These are phyloP conservation scores for Combretum micranthum DNA, from an alignment of 345 rosid species.

Conservation along the genomic window DNA sequence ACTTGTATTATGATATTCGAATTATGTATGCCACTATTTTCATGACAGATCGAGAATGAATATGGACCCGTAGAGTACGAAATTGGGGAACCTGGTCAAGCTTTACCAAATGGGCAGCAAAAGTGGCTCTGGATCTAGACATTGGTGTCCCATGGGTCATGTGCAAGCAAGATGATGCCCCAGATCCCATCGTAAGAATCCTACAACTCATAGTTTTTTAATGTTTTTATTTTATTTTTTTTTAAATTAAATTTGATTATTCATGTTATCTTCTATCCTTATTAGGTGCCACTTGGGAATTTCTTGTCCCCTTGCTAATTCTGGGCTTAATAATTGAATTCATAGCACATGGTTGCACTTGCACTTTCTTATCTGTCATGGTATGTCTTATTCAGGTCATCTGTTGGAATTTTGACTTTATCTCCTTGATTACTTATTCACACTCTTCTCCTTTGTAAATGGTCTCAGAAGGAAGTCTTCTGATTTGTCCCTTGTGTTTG, in stretches of 20 bases:
- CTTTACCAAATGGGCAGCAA: conserved; percentile 83
- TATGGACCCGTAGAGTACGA: conserved; percentile 95
- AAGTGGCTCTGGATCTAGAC: conserved; percentile 87
- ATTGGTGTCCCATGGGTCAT: conserved; percentile 99
- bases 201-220: conserved; percentile 4
- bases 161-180: conserved; percentile 99
- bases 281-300: conserved; percentile 16
- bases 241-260: conserved; percentile 3
- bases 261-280: conserved; percentile 24
- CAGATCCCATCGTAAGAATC: conserved; percentile 78
- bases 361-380: conserved; percentile 16
- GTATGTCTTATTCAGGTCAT: conserved; percentile 5
- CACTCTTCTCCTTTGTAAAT: no score
- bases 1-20: conserved; percentile 3
- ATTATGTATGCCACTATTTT: conserved; percentile 7
- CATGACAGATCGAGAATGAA: conserved; percentile 87
- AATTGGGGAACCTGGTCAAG: conserved; percentile 65
- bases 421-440: not conserved
- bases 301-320: conserved; percentile 13
- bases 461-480: no score
- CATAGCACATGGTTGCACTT: conserved; percentile 31
- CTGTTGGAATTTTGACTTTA: not conserved
- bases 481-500: no score
- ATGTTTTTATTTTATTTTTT: not conserved
- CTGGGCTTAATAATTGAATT: conserved; percentile 20